phyloP scores from a whole-genome alignment of 2,329 filamentous ascomycete genomes.

The Tolypocladium capitatum region DNA sequence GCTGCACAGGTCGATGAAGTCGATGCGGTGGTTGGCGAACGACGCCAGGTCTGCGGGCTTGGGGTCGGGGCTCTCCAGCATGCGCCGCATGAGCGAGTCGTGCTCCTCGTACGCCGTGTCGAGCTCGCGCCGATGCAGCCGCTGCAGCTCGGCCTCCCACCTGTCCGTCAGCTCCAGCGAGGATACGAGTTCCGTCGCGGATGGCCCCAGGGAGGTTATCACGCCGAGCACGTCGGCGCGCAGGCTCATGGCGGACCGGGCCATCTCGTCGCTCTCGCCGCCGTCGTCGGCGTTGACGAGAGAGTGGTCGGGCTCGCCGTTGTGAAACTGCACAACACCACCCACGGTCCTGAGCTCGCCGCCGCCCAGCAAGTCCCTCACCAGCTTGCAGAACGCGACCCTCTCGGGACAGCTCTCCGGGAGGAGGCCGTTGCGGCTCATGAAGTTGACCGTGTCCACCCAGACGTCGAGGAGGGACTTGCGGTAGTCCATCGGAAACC shows the following conservation, averaged over 20 bases:
- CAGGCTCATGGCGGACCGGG: slow-evolving; percentile 3
- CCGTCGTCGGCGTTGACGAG: neutral
- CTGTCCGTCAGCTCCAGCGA: slow-evolving; percentile 4
- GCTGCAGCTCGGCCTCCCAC: slow-evolving; percentile 6
- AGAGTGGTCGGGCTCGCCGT: neutral
- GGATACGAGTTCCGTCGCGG: slow-evolving; percentile 2
- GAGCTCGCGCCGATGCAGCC: slow-evolving; percentile 3
- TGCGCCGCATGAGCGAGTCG: slow-evolving; percentile 3
- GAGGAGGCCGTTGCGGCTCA: slow-evolving; percentile 4
- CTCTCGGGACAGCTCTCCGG: slow-evolving; percentile 1
- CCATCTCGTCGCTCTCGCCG: slow-evolving; percentile 1
- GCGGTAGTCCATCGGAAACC: slow-evolving; percentile 11
- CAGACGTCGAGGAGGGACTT: slow-evolving; percentile 12
- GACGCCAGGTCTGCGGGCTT: neutral
- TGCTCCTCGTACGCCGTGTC: slow-evolving; percentile 4
- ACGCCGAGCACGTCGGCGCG: slow-evolving; percentile 2
- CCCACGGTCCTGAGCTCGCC: slow-evolving; percentile 3
- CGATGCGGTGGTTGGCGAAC: slow-evolving; percentile 1
- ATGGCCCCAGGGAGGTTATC: slow-evolving; percentile 3
- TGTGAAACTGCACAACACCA: slow-evolving; percentile 4
- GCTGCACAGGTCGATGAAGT: slow-evolving; percentile 3
- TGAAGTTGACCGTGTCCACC: slow-evolving; percentile 9
- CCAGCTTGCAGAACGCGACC: slow-evolving; percentile 2
- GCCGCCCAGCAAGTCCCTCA: slow-evolving; percentile 4
- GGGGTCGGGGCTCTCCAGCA: slow-evolving; percentile 2